Evolutionary conservation across 2,329 filamentous ascomycete genomes (phyloP).

Genomic region (Paecilomyces sp.): DNA sequence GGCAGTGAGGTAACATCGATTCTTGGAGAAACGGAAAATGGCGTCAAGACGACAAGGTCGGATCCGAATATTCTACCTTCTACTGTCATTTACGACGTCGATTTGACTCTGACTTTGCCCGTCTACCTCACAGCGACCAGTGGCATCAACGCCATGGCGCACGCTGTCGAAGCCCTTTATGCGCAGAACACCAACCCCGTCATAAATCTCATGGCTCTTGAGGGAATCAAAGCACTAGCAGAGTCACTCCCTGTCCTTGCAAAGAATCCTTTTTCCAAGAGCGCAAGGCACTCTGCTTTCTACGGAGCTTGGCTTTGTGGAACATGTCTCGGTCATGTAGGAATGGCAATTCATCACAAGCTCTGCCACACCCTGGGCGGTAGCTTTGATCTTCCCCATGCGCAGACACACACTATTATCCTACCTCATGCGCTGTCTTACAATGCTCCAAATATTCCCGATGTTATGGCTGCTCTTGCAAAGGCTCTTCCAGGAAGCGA

Average conservation of each 20-base stretch:
- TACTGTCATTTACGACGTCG: conserved; percentile 59
- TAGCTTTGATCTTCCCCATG: conserved; percentile 57
- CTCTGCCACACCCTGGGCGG: conserved; percentile 60
- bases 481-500: conserved; percentile 49
- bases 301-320: conserved; percentile 62
- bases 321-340: conserved; percentile 51
- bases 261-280: conserved; percentile 34
- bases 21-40: conserved; percentile 54
- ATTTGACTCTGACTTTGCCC: conserved; percentile 55
- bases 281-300: conserved; percentile 47
- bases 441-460: conserved; percentile 50
- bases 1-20: conserved; percentile 61
- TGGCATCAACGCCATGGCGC: conserved; percentile 60
- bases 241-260: conserved; percentile 48
- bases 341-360: conserved; percentile 62
- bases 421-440: conserved; percentile 58
- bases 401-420: conserved; percentile 58
- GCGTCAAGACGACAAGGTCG: conserved; percentile 50
- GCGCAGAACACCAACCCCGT: conserved; percentile 56
- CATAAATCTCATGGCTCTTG: conserved; percentile 50
- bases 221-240: conserved; percentile 50
- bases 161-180: conserved; percentile 58
- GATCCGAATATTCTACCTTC: conserved; percentile 55
- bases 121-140: conserved; percentile 47
- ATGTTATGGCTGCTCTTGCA: conserved; percentile 47